phyloP scores from a whole-genome alignment of 768 basidiomycete genomes.

The Rickenella mellea region DNA sequence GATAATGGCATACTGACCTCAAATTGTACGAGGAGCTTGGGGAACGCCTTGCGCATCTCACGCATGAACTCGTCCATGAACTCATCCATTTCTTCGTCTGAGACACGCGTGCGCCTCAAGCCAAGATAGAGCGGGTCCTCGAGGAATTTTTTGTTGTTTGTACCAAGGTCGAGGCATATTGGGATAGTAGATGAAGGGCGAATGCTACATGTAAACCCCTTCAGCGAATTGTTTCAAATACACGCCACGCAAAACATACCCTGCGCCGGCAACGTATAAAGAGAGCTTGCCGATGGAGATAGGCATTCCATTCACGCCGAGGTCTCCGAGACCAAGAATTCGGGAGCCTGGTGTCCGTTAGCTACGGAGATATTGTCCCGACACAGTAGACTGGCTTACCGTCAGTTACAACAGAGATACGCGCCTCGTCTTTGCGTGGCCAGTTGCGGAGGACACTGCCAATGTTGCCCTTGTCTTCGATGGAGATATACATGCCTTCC shows the following conservation, averaged over 20 bases:
- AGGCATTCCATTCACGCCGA: conserved; percentile 78
- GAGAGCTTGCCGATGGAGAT: conserved; percentile 91
- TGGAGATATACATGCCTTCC: conserved; percentile 72
- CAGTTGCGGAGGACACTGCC: conserved; percentile 60
- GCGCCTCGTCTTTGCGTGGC: conserved; percentile 64
- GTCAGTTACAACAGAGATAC: conserved; percentile 89
- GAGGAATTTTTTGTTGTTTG: conserved; percentile 71
- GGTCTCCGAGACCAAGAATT: conserved; percentile 81
- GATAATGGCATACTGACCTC: conserved; percentile 36
- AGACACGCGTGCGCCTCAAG: conserved; percentile 57
- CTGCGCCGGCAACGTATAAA: conserved; percentile 83
- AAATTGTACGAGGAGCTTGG: conserved; percentile 79
- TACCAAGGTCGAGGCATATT: conserved; percentile 83
- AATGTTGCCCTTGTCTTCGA: conserved; percentile 79
- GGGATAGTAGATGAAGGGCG: conserved; percentile 73
- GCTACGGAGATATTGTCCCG: conserved; percentile 20
- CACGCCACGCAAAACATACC: conserved; percentile 48
- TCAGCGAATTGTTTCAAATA: conserved; percentile 1
- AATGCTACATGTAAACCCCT: conserved; percentile 33
- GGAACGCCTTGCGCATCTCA: conserved; percentile 67
- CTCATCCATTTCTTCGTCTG: conserved; percentile 55
- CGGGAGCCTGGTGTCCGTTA: conserved; percentile 50
- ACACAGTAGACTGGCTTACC: conserved; percentile 35
- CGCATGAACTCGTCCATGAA: conserved; percentile 94
- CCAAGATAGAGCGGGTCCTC: conserved; percentile 90